phyloP scores from a whole-genome alignment of 2,329 filamentous ascomycete species.

The Arthrobotrys megalospora region DNA sequence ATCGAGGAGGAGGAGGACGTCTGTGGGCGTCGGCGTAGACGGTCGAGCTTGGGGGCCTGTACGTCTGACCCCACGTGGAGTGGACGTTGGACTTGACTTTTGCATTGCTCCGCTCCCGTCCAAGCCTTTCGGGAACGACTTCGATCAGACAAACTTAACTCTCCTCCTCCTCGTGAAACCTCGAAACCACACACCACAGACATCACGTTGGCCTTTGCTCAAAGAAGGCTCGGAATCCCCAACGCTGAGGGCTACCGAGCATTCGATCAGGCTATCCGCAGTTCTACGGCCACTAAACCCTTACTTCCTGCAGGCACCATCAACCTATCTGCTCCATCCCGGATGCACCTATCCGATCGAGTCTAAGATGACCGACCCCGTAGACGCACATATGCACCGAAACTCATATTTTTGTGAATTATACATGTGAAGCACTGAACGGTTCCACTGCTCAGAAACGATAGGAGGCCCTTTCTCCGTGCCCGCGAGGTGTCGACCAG shows the following conservation, averaged over 20 bases:
- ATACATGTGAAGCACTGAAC: background rate
- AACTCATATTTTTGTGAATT: background rate
- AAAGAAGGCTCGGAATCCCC: constrained; percentile 3
- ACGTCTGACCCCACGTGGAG: constrained; percentile 13
- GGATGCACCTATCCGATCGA: constrained; percentile 52
- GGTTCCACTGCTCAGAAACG: constrained; percentile 7
- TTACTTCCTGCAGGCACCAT: constrained; percentile 40
- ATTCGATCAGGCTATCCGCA: constrained; percentile 22
- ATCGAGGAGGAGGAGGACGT: background rate
- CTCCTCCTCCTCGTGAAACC: constrained; percentile 7
- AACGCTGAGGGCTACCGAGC: background rate
- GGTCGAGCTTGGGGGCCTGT: background rate
- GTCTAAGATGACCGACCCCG: constrained; percentile 23
- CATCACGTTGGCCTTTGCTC: constrained; percentile 12
- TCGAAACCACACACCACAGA: background rate
- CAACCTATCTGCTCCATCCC: constrained; percentile 14
- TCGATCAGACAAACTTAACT: background rate
- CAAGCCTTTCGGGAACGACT: background rate
- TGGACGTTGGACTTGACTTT: too few species aligned
- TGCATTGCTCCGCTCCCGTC: background rate
- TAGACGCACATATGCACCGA: constrained; percentile 9
- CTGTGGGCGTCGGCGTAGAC: background rate
- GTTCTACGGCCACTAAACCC: constrained; percentile 17
- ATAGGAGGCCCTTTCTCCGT: constrained; percentile 19
- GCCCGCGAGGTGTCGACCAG: constrained; percentile 22